Evolutionary conservation across 2,329 filamentous ascomycete genomes (phyloP).

Genomic region (Blastomyces gilchristii): DNA sequence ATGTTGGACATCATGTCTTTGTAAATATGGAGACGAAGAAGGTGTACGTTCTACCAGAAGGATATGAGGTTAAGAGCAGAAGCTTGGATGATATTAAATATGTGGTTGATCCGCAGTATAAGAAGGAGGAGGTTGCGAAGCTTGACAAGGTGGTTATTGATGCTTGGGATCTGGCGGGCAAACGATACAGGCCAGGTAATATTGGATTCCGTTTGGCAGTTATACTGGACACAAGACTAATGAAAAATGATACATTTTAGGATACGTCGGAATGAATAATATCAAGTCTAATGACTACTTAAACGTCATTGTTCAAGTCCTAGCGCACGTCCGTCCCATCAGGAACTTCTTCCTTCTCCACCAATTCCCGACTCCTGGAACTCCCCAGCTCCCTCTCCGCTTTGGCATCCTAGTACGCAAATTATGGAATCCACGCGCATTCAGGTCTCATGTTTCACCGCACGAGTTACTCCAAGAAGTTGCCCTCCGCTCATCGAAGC

Average conservation of each 20-base stretch:
- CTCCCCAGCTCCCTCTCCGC: constrained; percentile 73
- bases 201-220: background rate
- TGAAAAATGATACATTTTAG: constrained; percentile 19
- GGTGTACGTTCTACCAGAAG: constrained; percentile 61
- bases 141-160: constrained; percentile 55
- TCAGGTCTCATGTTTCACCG: constrained; percentile 92
- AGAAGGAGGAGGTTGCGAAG: constrained; percentile 65
- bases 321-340: constrained; percentile 80
- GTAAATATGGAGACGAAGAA: constrained; percentile 72
- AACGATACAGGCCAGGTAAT: constrained; percentile 69
- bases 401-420: constrained; percentile 87
- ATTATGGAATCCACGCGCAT: constrained; percentile 94
- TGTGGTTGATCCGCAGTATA: constrained; percentile 83
- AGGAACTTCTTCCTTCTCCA: constrained; percentile 89
- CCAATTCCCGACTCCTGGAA: constrained; percentile 53
- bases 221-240: background rate
- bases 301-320: constrained; percentile 84
- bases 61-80: constrained; percentile 91
- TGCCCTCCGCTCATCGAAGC: constrained; percentile 78
- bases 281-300: constrained; percentile 99
- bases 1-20: constrained; percentile 92
- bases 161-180: constrained; percentile 69
- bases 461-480: constrained; percentile 96
- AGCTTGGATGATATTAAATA: constrained; percentile 97
- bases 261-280: constrained; percentile 98